Evolutionary conservation across 768 basidiomycete species (phyloP).

Genomic region (Tricholomella constricta): DNA sequence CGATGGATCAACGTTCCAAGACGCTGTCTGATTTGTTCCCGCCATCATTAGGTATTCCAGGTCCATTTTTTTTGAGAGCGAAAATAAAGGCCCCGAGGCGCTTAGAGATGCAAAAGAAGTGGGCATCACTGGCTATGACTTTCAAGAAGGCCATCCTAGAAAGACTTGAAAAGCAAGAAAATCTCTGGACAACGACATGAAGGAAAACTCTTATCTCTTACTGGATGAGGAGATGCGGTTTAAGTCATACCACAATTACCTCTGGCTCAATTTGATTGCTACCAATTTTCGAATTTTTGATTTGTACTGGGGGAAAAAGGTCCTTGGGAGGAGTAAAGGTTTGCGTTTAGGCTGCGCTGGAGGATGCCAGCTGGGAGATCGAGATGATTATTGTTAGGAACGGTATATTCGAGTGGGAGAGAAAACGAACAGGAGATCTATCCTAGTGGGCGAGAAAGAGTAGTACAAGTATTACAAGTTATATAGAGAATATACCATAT

Average conservation of each 20-base stretch:
- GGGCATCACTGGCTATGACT: not conserved
- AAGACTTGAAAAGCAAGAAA: not conserved
- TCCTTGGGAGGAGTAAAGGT: conserved; percentile 23
- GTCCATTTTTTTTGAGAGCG: conserved; percentile 2
- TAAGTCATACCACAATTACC: not conserved
- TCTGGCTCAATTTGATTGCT: no score
- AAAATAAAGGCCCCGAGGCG: not conserved
- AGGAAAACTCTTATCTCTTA: conserved; percentile 3
- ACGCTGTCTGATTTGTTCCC: no score
- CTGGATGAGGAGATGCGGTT: conserved; percentile 9
- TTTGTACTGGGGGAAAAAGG: conserved; percentile 23
- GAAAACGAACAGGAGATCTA: conserved; percentile 5
- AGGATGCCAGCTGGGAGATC: conserved; percentile 24
- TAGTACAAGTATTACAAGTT: conserved; percentile 18
- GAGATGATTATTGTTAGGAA: conserved; percentile 22
- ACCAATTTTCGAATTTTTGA: conserved; percentile 18
- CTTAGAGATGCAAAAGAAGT: conserved; percentile 1
- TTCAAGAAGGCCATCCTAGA: not conserved
- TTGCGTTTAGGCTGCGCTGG: conserved; percentile 23
- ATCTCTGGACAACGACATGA: not conserved
- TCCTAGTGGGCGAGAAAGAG: conserved; percentile 17
- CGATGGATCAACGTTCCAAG: no score
- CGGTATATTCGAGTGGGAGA: conserved; percentile 26
- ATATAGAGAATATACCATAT: conserved; percentile 10
- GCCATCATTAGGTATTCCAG: not conserved